These are phyloP conservation scores for Pythium scleroteichum DNA, from an alignment of 352 stramenopile genomes.

Conservation along the genomic window DNA sequence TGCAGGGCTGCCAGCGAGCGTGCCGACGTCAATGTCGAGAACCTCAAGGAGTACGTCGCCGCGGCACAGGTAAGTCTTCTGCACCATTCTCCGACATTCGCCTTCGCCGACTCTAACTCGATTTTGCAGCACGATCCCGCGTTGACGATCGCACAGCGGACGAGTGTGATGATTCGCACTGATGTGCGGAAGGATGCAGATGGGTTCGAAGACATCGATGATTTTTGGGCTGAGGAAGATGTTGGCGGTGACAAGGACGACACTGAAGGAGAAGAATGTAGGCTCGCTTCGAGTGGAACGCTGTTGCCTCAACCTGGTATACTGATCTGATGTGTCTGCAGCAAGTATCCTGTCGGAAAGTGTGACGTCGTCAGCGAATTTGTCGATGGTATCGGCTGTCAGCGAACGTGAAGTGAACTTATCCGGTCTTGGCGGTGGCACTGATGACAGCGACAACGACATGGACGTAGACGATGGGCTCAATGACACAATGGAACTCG, in stretches of 20 bases:
- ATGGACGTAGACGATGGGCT: not conserved
- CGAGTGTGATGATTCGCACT: constrained; percentile 54
- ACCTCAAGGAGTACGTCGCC: constrained; percentile 66
- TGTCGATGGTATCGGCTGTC: constrained; percentile 25
- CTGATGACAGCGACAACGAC: constrained; percentile 16
- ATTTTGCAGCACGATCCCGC: constrained; percentile 14
- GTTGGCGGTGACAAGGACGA: constrained; percentile 43
- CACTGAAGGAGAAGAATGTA: constrained; percentile 33
- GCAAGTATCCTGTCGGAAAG: constrained; percentile 27
- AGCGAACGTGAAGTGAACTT: constrained; percentile 24
- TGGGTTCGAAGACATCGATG: constrained; percentile 86
- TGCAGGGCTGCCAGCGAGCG: constrained; percentile 39
- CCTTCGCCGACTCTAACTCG: not conserved
- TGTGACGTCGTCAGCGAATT: constrained; percentile 19
- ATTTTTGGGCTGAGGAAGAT: constrained; percentile 81
- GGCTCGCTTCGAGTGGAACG: not conserved
- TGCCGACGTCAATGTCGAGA: constrained; percentile 46
- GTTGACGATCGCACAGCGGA: constrained; percentile 25
- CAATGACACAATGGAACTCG: constrained; percentile 27
- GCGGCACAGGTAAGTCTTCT: constrained; percentile 31
- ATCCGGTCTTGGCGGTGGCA: constrained; percentile 14
- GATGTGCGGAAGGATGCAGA: constrained; percentile 77
- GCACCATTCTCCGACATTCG: not conserved
- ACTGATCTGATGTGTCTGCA: constrained; percentile 4
- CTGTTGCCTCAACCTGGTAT: not conserved